Percentiles rank a stretch among this genome's conserved stretches.
phyloP scores from a whole-genome alignment of 2,329 filamentous ascomycete species.

The Colletotrichum nymphaeae region DNA sequence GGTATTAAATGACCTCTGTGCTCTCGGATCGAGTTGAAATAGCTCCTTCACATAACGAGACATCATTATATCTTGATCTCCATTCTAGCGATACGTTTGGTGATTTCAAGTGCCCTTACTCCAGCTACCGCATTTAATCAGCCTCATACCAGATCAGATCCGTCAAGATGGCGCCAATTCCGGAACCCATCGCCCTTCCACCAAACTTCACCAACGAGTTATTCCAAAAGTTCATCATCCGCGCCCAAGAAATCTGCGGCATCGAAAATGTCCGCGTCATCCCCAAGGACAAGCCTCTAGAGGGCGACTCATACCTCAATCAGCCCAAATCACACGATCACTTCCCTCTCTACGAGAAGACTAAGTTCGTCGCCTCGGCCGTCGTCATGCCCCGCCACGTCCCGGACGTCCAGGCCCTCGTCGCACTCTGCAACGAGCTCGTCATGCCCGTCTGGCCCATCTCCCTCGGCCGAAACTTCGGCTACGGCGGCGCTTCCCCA shows the following conservation, averaged over 20 bases:
- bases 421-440: conserved; percentile 48
- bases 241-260: conserved; percentile 38
- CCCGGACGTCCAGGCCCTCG: conserved; percentile 56
- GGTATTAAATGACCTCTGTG: background rate
- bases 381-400: conserved; percentile 47
- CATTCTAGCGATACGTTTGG: background rate
- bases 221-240: conserved; percentile 39
- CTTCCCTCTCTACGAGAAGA: conserved; percentile 52
- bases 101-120: background rate
- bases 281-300: conserved; percentile 23
- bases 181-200: conserved; percentile 24
- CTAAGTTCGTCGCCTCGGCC: conserved; percentile 55
- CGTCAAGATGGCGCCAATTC: conserved; percentile 11
- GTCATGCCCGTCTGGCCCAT: conserved; percentile 50
- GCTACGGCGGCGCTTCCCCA: conserved; percentile 56
- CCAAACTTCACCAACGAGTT: conserved; percentile 30
- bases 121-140: background rate
- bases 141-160: background rate
- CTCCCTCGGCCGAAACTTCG: conserved; percentile 52
- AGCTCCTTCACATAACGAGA: background rate
- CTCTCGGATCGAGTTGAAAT: background rate
- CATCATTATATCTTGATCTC: background rate
- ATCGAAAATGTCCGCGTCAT: conserved; percentile 40
- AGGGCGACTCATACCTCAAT: conserved; percentile 36
- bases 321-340: conserved; percentile 48